A percentile compares a stretch with the other conserved stretches of the same genome.
Conservation (phyloP, 1,139 yeast species). For the Pichia sp. region DNA sequence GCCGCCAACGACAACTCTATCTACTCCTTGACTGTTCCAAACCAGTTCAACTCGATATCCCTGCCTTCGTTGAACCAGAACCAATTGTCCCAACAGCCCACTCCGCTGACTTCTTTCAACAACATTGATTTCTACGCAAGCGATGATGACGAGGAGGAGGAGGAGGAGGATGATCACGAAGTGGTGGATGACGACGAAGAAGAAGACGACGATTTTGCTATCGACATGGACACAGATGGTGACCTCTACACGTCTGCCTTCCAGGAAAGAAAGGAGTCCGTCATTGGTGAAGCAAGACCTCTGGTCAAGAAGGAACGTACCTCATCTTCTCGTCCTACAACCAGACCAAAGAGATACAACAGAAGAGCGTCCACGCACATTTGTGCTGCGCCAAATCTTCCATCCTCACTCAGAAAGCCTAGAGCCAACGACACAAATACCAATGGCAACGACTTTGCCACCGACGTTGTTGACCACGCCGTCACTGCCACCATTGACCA, state of each 20-base stretch:
- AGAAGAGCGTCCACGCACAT: conserved; percentile 12
- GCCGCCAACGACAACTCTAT: conserved; percentile 21
- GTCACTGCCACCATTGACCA: neutral
- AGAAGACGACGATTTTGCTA: conserved; percentile 21
- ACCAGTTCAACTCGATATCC: conserved; percentile 10
- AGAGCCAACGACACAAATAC: neutral
- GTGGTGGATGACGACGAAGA: conserved; percentile 16
- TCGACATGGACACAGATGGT: conserved; percentile 7
- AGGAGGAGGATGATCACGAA: conserved; percentile 24
- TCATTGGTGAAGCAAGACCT: conserved; percentile 22
- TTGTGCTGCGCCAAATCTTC: neutral
- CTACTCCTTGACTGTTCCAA: conserved; percentile 28
- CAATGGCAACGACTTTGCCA: conserved; percentile 17
- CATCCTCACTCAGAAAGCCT: conserved; percentile 14
- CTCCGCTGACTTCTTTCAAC: conserved; percentile 7
- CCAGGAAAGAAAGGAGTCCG: conserved; percentile 28
- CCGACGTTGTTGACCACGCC: neutral
- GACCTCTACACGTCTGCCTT: conserved; percentile 29
- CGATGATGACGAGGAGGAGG: conserved; percentile 22
- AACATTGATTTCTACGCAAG: conserved; percentile 2
- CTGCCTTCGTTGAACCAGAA: neutral
- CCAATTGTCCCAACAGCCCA: conserved; percentile 3
- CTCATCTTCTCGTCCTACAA: conserved; percentile 11
- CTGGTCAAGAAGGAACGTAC: conserved; percentile 15
- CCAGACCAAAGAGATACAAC: conserved; percentile 15